phyloP scores from a whole-genome alignment of 345 rosid species.

The Eucalyptus guilfoylei region DNA sequence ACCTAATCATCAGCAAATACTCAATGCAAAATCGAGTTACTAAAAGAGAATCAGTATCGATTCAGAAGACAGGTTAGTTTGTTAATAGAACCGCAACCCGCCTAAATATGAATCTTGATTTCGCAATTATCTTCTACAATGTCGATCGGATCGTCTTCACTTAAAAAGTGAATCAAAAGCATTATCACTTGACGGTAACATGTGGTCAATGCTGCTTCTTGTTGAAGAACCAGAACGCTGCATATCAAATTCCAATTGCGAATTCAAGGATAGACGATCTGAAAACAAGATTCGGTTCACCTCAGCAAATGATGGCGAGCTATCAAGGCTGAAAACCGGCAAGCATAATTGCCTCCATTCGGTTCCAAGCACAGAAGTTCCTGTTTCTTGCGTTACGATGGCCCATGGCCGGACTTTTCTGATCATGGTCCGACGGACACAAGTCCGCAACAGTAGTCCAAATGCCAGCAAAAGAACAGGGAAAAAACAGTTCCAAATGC shows the following conservation, averaged over 20 bases:
- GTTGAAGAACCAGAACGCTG: background rate
- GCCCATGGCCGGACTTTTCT: background rate
- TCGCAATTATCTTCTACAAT: background rate
- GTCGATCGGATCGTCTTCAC: background rate
- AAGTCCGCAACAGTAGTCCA: background rate
- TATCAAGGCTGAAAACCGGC: background rate
- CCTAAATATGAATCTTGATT: background rate
- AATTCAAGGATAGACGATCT: background rate
- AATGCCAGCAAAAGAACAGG: background rate
- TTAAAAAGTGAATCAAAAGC: background rate
- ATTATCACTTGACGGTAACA: background rate
- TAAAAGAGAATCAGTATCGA: accelerated
- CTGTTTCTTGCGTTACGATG: background rate
- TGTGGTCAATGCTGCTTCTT: background rate
- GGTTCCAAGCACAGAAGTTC: background rate
- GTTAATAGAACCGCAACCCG: background rate
- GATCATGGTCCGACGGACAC: background rate
- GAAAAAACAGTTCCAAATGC: background rate
- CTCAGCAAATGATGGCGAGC: background rate
- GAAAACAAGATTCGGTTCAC: background rate
- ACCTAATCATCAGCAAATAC: background rate
- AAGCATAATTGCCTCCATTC: background rate
- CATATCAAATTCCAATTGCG: background rate
- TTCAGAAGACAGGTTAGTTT: background rate
- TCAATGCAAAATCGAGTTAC: background rate